These are phyloP conservation scores for Calycina herbarum DNA, from an alignment of 2,329 filamentous ascomycete genomes.

Conservation along the genomic window DNA sequence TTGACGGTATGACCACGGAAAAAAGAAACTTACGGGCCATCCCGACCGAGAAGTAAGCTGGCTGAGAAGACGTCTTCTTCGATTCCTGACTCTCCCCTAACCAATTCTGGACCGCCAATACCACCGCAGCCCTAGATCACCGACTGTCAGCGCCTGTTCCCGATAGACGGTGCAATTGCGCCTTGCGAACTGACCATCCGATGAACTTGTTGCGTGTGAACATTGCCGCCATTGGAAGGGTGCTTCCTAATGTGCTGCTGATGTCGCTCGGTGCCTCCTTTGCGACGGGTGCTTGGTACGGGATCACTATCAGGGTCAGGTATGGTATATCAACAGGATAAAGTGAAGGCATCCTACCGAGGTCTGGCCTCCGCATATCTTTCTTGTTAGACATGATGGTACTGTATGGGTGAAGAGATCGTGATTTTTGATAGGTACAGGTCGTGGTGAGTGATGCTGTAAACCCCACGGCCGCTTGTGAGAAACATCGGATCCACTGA, in stretches of 20 bases:
- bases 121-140: conserved; percentile 63
- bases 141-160: conserved; percentile 16
- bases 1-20: conserved; percentile 3
- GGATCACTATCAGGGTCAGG: conserved; percentile 65
- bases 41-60: conserved; percentile 71
- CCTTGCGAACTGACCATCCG: conserved; percentile 53
- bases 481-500: too few species aligned
- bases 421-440: too few species aligned
- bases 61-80: conserved; percentile 65
- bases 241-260: conserved; percentile 69
- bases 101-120: conserved; percentile 76
- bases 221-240: conserved; percentile 93
- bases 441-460: too few species aligned
- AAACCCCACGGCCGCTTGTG: too few species aligned
- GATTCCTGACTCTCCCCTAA: conserved; percentile 71
- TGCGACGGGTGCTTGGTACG: conserved; percentile 75
- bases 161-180: neutral
- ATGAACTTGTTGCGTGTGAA: conserved; percentile 86
- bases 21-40: conserved; percentile 68
- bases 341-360: conserved; percentile 54
- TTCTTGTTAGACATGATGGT: conserved; percentile 65
- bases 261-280: conserved; percentile 68
- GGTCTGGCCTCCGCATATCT: conserved; percentile 73
- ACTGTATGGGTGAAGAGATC: too few species aligned
- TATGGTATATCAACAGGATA: conserved; percentile 13